Percentiles rank a stretch among this genome's conserved stretches.
Conservation (phyloP, 805 yeast genomes). For the Metschnikowia cubensis region DNA sequence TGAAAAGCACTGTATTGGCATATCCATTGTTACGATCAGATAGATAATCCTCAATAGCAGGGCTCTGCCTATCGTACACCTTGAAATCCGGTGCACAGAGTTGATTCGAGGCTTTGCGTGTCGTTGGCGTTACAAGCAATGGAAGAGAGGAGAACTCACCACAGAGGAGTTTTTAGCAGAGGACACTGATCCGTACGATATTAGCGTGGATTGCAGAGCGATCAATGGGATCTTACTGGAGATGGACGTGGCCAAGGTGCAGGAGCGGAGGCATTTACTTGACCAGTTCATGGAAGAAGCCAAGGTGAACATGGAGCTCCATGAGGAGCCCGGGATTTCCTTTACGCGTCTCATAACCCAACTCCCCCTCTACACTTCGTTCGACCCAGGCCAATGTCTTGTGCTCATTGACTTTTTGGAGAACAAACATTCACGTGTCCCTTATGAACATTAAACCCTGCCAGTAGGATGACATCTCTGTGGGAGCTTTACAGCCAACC, state of each 20-base stretch:
- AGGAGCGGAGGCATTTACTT: conserved; percentile 50
- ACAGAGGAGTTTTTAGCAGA: conserved; percentile 8
- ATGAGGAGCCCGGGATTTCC: conserved; percentile 57
- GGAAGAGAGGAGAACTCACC: conserved; percentile 13
- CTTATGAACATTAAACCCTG: too few relatives aligned
- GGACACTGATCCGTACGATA: conserved; percentile 52
- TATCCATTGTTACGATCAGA: too few relatives aligned
- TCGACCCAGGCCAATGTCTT: conserved; percentile 73
- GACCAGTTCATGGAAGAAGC: conserved; percentile 73
- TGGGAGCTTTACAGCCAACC: too few relatives aligned
- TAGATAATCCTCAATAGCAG: too few relatives aligned
- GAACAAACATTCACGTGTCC: too few relatives aligned
- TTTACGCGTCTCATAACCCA: conserved; percentile 60
- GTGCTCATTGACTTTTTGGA: conserved; percentile 69
- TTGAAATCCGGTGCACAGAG: conserved; percentile 43
- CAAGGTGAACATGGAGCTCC: conserved; percentile 50
- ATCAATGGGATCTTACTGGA: conserved; percentile 48
- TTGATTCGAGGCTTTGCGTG: conserved; percentile 45
- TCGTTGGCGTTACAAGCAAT: conserved; percentile 42
- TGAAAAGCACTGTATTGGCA: too few relatives aligned
- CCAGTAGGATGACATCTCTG: too few relatives aligned
- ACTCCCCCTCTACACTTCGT: conserved; percentile 72
- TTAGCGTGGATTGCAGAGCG: conserved; percentile 49
- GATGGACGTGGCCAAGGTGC: conserved; percentile 54
- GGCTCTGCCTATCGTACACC: too few relatives aligned